Evolutionary conservation across 129 eudicot species (phyloP).

Genomic region (Daucus carota): DNA sequence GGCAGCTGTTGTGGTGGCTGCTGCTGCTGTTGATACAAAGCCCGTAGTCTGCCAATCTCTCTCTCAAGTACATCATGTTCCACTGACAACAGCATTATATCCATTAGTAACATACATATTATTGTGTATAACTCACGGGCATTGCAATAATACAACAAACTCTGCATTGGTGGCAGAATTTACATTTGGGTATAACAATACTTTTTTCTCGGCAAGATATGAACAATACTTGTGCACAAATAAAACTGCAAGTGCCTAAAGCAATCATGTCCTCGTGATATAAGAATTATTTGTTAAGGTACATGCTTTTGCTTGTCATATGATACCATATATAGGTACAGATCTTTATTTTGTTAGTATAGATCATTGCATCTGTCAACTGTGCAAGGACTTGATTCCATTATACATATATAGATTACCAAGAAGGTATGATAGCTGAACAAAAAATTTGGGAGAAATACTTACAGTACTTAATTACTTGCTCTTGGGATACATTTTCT

Average conservation of each 20-base stretch:
- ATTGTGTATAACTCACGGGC: neutral
- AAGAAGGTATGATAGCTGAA: neutral
- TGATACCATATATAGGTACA: neutral
- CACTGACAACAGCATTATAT: slow-evolving; percentile 37
- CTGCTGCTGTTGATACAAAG: slow-evolving; percentile 59
- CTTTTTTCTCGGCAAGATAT: neutral
- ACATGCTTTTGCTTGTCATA: neutral
- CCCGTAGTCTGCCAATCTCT: slow-evolving; percentile 64
- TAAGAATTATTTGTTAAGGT: neutral
- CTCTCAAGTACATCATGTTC: slow-evolving; percentile 97
- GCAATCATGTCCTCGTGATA: neutral
- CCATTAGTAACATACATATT: slow-evolving; percentile 9
- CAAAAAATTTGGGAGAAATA: neutral
- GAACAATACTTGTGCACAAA: neutral
- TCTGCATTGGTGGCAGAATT: neutral
- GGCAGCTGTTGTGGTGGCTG: slow-evolving; percentile 41
- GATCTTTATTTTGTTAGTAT: neutral
- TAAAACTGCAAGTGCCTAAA: neutral
- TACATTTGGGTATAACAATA: neutral
- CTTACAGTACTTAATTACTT: slow-evolving; percentile 89
- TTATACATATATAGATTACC: neutral
- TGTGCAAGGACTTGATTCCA: neutral
- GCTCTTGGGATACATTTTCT: slow-evolving; percentile 84
- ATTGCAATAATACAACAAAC: neutral
- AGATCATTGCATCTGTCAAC: neutral